phyloP scores from a whole-genome alignment of 2,329 filamentous ascomycete species.

The Xylaria polymorpha region DNA sequence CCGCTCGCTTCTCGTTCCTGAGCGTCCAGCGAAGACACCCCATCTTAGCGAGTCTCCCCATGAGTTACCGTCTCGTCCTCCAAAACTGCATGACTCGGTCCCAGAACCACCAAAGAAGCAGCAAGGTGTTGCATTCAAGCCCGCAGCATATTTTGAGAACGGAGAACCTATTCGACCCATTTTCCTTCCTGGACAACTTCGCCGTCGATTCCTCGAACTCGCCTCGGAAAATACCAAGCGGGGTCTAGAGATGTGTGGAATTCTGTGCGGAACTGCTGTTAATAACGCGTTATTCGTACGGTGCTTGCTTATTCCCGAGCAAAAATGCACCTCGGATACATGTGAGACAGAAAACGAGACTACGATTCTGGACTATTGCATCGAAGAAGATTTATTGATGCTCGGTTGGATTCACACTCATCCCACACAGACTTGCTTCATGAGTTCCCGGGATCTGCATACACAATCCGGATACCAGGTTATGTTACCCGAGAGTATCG shows the following conservation, averaged over 20 bases:
- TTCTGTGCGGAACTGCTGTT: slow-evolving; percentile 89
- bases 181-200: slow-evolving; percentile 83
- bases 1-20: slow-evolving; percentile 40
- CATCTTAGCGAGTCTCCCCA: slow-evolving; percentile 48
- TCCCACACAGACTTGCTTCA: slow-evolving; percentile 95
- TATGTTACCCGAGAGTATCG: slow-evolving; percentile 96
- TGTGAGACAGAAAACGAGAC: slow-evolving; percentile 93
- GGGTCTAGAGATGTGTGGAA: slow-evolving; percentile 94
- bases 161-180: slow-evolving; percentile 87
- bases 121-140: slow-evolving; percentile 79
- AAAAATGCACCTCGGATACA: slow-evolving; percentile 89
- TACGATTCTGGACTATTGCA: slow-evolving; percentile 88
- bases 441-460: slow-evolving; percentile 93
- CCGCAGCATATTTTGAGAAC: slow-evolving; percentile 89
- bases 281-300: slow-evolving; percentile 95
- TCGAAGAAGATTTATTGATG: slow-evolving; percentile 83
- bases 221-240: slow-evolving; percentile 80
- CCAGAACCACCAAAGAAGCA: slow-evolving; percentile 55
- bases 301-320: slow-evolving; percentile 88
- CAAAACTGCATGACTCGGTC: slow-evolving; percentile 47
- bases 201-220: slow-evolving; percentile 77
- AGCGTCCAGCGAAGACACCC: slow-evolving; percentile 49
- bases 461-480: slow-evolving; percentile 95
- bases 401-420: slow-evolving; percentile 99
- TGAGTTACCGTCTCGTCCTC: slow-evolving; percentile 46